Evolutionary conservation across 805 yeast genomes (phyloP).

Genomic region (Kurtzmaniella cleridarum): DNA sequence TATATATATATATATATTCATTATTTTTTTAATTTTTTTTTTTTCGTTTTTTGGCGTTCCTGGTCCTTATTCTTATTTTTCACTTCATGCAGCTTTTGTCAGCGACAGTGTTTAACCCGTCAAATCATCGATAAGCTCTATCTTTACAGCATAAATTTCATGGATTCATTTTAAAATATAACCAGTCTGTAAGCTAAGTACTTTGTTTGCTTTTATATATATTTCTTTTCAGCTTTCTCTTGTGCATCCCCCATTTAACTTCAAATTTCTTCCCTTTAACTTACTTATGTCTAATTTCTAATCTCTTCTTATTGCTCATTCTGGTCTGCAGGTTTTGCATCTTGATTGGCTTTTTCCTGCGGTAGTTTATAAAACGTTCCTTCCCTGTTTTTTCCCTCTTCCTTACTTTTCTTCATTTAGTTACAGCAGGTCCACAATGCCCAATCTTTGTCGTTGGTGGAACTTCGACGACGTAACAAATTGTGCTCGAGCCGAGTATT

Average conservation of each 20-base stretch:
- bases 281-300: not conserved
- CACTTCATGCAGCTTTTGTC: conserved; percentile 1
- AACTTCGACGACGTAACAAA: conserved; percentile 55
- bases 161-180: too few relatives aligned
- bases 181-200: too few relatives aligned
- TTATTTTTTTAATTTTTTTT: not conserved
- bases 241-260: too few relatives aligned
- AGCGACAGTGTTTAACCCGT: conserved; percentile 3
- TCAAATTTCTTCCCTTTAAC: too few relatives aligned
- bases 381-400: conserved; percentile 3
- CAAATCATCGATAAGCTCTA: conserved; percentile 3
- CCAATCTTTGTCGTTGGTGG: conserved; percentile 35
- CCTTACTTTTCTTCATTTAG: not conserved
- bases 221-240: too few relatives aligned
- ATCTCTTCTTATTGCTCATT: not conserved
- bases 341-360: not conserved
- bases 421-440: not conserved
- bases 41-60: not conserved
- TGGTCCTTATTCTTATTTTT: not conserved
- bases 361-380: not conserved
- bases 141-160: too few relatives aligned
- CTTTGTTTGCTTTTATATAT: too few relatives aligned
- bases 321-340: not conserved
- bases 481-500: conserved; percentile 41
- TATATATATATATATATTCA: too few relatives aligned